phyloP scores from a whole-genome alignment of 176 grass and related monocot genomes.

The Juncus effusus region DNA sequence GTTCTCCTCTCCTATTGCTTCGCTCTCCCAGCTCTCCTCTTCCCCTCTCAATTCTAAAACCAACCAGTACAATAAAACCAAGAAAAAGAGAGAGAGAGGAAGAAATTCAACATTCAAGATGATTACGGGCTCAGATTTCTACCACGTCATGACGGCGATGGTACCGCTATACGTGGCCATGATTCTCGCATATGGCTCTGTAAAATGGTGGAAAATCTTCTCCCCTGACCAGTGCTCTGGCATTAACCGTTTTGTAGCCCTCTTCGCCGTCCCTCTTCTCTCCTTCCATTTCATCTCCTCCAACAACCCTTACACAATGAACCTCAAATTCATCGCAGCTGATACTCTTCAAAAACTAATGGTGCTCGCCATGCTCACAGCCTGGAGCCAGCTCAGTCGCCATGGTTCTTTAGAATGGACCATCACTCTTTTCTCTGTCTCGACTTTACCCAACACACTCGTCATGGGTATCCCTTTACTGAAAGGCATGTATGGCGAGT shows the following conservation, averaged over 20 bases:
- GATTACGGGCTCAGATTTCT: constrained; percentile 76
- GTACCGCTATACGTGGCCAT: constrained; percentile 98
- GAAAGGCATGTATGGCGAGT: constrained; percentile 92
- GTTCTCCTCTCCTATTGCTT: not conserved
- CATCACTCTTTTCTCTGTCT: constrained; percentile 96
- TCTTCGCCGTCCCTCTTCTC: constrained; percentile 92
- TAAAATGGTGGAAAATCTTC: constrained; percentile 99
- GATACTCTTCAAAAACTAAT: constrained; percentile 98
- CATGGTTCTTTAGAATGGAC: constrained; percentile 91
- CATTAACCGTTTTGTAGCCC: constrained; percentile 98
- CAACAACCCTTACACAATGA: constrained; percentile 95
- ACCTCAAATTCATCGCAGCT: constrained; percentile 93
- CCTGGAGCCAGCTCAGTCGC: constrained; percentile 59
- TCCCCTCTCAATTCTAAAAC: not conserved
- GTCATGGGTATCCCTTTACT: constrained; percentile 98
- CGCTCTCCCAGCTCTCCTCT: not conserved
- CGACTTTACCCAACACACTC: constrained; percentile 95
- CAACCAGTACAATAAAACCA: not conserved
- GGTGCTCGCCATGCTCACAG: constrained; percentile 64
- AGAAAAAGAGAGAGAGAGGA: not conserved
- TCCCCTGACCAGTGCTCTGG: constrained; percentile 97
- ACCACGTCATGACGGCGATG: constrained; percentile 99
- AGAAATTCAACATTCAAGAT: constrained; percentile 33
- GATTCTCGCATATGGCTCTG: constrained; percentile 96
- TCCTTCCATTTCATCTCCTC: constrained; percentile 99